Conservation (phyloP, 2,329 filamentous ascomycete genomes). For the Penicillium sp. region DNA sequence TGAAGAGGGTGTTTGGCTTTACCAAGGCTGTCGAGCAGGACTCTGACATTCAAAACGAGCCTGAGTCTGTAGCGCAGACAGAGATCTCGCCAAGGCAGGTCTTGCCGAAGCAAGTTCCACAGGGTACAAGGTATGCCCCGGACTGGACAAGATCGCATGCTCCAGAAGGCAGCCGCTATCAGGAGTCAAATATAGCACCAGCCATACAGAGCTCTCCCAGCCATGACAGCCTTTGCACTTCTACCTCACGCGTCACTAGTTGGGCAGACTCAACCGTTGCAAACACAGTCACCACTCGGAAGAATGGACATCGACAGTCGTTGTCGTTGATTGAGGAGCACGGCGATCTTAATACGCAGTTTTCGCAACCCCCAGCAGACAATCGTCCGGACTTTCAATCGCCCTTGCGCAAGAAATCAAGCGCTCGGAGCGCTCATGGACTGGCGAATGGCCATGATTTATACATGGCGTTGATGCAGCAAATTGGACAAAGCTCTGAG, state of each 20-base stretch:
- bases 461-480: slow-evolving; percentile 42
- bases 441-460: slow-evolving; percentile 37
- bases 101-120: not conserved
- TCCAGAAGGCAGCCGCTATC: not conserved
- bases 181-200: slow-evolving; percentile 9
- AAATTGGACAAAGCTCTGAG: slow-evolving; percentile 28
- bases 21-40: slow-evolving; percentile 18
- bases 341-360: slow-evolving; percentile 22
- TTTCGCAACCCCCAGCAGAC: slow-evolving; percentile 3
- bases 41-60: not conserved
- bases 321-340: slow-evolving; percentile 44
- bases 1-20: slow-evolving; percentile 39
- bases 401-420: slow-evolving; percentile 15
- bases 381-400: not conserved
- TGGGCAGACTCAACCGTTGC: slow-evolving; percentile 45
- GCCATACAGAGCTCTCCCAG: slow-evolving; percentile 26
- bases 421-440: slow-evolving; percentile 17
- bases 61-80: not conserved
- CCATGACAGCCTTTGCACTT: slow-evolving; percentile 32
- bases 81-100: not conserved
- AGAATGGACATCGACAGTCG: slow-evolving; percentile 31
- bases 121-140: no score
- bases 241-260: slow-evolving; percentile 44
- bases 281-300: slow-evolving; percentile 36
- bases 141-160: not conserved